A percentile compares a stretch with the other conserved stretches of the same genome.
phyloP scores from a whole-genome alignment of 2,329 filamentous ascomycete genomes.

The Corinectria fuckeliana region DNA sequence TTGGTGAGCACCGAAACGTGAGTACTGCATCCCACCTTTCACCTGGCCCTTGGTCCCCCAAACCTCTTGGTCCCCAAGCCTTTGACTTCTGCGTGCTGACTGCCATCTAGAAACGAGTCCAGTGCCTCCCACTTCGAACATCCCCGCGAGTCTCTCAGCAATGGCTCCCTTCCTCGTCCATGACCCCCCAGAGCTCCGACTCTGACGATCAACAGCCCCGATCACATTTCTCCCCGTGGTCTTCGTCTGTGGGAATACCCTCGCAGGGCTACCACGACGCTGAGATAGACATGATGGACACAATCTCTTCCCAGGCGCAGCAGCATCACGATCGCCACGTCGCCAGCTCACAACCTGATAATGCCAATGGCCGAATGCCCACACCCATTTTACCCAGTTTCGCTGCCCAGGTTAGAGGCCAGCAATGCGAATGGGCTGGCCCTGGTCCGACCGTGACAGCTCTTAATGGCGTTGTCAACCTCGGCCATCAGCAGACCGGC shows the following conservation, averaged over 20 bases:
- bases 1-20: conserved; percentile 59
- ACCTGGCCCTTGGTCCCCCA: background rate
- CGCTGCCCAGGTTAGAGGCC: conserved; percentile 61
- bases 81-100: too few relatives aligned
- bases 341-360: conserved; percentile 29
- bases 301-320: conserved; percentile 35
- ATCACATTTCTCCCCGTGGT: conserved; percentile 44
- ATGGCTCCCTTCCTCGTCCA: conserved; percentile 40
- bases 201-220: conserved; percentile 45
- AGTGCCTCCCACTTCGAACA: conserved; percentile 58
- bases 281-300: conserved; percentile 61
- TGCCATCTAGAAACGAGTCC: conserved; percentile 57
- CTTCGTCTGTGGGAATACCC: conserved; percentile 33
- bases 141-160: conserved; percentile 47
- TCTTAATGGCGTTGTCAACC: conserved; percentile 46
- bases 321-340: conserved; percentile 16
- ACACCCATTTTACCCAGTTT: conserved; percentile 67
- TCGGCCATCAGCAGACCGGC: conserved; percentile 49
- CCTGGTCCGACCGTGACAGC: conserved; percentile 42
- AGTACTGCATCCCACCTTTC: conserved; percentile 32
- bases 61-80: background rate
- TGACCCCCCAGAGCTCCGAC: conserved; percentile 50
- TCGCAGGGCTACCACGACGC: conserved; percentile 39
- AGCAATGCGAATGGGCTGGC: conserved; percentile 51
- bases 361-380: conserved; percentile 56